Base-by-base conservation (phyloP, 768 basidiomycete species). In the Inosperma sp. region DNA sequence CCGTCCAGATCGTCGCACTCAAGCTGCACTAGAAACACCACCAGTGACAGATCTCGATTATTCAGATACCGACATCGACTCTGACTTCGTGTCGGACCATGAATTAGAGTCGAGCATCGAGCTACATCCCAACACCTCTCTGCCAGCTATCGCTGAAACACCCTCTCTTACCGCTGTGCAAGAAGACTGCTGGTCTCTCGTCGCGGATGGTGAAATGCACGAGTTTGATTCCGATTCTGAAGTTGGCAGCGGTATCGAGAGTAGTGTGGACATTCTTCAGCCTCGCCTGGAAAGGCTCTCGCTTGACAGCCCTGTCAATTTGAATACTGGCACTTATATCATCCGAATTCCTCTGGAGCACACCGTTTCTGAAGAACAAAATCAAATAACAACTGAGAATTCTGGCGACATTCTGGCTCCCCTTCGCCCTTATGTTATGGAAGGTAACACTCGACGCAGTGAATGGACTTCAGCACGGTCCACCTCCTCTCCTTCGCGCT, bases 11-110 rank as follows among this genome's bases (percentile, higher is more conserved):
- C 75, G 71, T 25, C 61, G 61, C 27, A 72, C 74, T 2, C 58
- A 65, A 14, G 60, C 66, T 5, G 60, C 64, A 5, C 65, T 89
- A 33, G 81, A 84, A 53, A 90, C 88, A 2, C 88, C 89, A 6
- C 86, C 88, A 3, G 66, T 73, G 7, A 89, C 86, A 1, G 89
- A 89, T 59, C 60, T 80, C 29, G 79, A 82, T 17, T 74, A 73
- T 16, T 65, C 69, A 7, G 73, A 73, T 39, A 71, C 70, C 3
- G 75, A 75, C 36, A 69, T 77, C 13, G 78, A 80, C 47, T 78
- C 77, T 1, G 82, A 83, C 45, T 73, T 74, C 52, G 67, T 76
- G 33, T 76, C 78, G 23, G 80, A 78, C 43, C 65, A 63, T 21
- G 76, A 78, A 37, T 65, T 73, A 37, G 75, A 78, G 46, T 77